A percentile compares a stretch with the other conserved stretches of the same genome.
Evolutionary conservation across 1,284 basidiomycete species (phyloP).

Genomic region (Thelephora terrestris): DNA sequence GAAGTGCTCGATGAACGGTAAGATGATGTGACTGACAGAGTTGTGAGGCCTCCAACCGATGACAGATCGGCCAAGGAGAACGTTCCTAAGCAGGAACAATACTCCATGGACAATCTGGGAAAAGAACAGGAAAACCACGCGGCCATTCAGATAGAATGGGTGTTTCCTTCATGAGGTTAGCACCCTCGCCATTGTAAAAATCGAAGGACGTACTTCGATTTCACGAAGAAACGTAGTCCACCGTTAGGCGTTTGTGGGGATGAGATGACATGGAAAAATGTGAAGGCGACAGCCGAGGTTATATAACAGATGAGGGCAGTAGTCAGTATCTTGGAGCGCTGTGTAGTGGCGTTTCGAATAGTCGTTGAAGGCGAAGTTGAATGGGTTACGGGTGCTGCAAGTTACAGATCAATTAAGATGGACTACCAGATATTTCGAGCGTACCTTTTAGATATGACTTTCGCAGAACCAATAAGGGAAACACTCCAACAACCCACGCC

Average conservation of each 20-base stretch:
- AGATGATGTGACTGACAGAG: conserved; percentile 9
- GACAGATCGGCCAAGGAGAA: conserved; percentile 47
- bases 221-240: conserved; percentile 46
- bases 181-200: neutral
- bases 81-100: conserved; percentile 39
- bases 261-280: conserved; percentile 31
- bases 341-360: conserved; percentile 30
- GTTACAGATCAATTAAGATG: neutral
- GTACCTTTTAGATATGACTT: conserved; percentile 46
- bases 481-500: conserved; percentile 29
- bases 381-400: conserved; percentile 33
- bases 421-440: conserved; percentile 13
- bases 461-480: conserved; percentile 44
- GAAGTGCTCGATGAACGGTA: neutral
- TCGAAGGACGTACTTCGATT: conserved; percentile 41
- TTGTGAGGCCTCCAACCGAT: conserved; percentile 33
- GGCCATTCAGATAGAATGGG: conserved; percentile 58
- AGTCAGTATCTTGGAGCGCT: conserved; percentile 32
- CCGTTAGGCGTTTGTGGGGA: conserved; percentile 16
- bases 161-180: conserved; percentile 39
- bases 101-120: conserved; percentile 38
- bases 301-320: conserved; percentile 32
- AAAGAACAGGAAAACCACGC: conserved; percentile 44
- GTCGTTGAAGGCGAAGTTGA: conserved; percentile 43
- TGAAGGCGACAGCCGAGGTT: conserved; percentile 31